Percentiles rank a stretch among this genome's conserved stretches.
Evolutionary conservation across 306 rosid genomes (phyloP).

Genomic region (Benincasa hispida): DNA sequence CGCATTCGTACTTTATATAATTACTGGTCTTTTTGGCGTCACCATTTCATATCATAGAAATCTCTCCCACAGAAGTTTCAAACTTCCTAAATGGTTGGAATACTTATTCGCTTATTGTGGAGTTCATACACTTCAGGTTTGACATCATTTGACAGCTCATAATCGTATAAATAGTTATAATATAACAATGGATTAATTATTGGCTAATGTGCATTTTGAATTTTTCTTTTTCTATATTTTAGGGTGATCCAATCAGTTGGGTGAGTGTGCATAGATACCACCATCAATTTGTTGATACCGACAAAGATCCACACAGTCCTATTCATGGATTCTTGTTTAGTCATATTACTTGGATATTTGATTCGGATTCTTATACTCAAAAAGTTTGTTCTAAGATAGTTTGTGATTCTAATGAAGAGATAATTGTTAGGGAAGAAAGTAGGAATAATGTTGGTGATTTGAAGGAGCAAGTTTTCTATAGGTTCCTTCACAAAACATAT

Average conservation of each 20-base stretch:
- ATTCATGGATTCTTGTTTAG: constrained; percentile 80
- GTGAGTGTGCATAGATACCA: constrained; percentile 72
- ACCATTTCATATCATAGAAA: constrained; percentile 39
- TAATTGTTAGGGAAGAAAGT: constrained; percentile 14
- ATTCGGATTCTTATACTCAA: constrained; percentile 26
- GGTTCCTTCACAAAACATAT: neutral
- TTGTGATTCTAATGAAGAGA: neutral
- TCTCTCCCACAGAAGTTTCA: neutral
- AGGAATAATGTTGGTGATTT: constrained; percentile 33
- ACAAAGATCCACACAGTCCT: constrained; percentile 40
- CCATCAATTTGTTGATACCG: neutral
- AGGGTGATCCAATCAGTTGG: constrained; percentile 16
- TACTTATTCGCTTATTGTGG: neutral
- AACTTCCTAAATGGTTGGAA: neutral
- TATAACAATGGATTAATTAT: no score
- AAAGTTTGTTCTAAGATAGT: constrained; percentile 26
- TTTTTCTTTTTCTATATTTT: no score
- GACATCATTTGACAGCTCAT: neutral
- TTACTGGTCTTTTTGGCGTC: constrained; percentile 64
- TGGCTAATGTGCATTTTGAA: no score
- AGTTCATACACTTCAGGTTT: neutral
- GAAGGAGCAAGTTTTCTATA: neutral
- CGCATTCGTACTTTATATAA: constrained; percentile 24
- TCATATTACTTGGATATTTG: constrained; percentile 14
- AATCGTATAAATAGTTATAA: no score